Evolutionary conservation across 768 basidiomycete genomes (phyloP).

Genomic region (Leucogyrophana mollusca): DNA sequence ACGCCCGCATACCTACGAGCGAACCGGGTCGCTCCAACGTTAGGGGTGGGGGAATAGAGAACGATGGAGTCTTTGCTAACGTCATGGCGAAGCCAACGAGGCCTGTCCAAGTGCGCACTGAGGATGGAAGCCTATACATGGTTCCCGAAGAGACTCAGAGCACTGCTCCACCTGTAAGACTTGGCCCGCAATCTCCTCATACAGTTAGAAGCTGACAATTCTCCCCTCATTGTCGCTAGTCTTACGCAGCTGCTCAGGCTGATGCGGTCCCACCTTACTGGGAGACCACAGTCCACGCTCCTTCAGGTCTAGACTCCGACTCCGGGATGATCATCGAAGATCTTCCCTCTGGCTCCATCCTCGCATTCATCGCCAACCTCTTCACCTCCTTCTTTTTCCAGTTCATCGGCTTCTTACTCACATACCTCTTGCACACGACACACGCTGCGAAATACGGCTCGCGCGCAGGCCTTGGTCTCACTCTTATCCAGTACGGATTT

Average conservation of each 20-base stretch:
- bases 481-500: conserved; percentile 90
- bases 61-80: conserved; percentile 96
- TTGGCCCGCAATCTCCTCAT: conserved; percentile 1
- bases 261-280: conserved; percentile 95
- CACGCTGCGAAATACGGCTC: conserved; percentile 95
- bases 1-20: conserved; percentile 49
- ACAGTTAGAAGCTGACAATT: too few species aligned
- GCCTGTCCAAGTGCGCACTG: conserved; percentile 41
- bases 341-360: conserved; percentile 77
- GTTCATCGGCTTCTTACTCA: conserved; percentile 90
- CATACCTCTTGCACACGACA: conserved; percentile 87
- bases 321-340: conserved; percentile 87
- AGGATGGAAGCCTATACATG: conserved; percentile 56
- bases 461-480: conserved; percentile 92
- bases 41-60: conserved; percentile 71
- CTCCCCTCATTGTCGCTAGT: conserved; percentile 39
- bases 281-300: conserved; percentile 93
- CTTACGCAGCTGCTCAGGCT: conserved; percentile 83
- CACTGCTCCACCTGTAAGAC: conserved; percentile 84
- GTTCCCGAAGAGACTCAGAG: conserved; percentile 82
- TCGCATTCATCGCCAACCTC: conserved; percentile 73
- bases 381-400: conserved; percentile 96
- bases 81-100: conserved; percentile 82
- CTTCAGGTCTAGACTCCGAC: conserved; percentile 45
- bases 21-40: conserved; percentile 26